Conservation (phyloP, 345 rosid species). For the Cochlearia excelsa region DNA sequence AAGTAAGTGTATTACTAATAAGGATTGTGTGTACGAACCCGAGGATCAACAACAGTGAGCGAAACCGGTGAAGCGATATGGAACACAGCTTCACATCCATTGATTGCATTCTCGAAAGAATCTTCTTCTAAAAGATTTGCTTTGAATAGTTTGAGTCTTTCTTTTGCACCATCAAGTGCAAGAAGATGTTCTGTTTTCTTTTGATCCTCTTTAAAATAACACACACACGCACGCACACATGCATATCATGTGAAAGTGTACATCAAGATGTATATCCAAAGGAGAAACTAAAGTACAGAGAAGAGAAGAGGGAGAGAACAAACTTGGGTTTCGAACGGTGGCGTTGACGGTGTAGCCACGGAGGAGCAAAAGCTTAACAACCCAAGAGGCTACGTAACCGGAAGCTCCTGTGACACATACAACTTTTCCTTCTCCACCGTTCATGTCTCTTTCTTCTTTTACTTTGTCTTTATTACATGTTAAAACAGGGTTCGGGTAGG, state of each 20-base stretch:
- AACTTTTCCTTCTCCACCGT: conserved; percentile 29
- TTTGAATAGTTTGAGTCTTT: conserved; percentile 35
- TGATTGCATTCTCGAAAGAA: conserved; percentile 39
- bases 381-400: conserved; percentile 35
- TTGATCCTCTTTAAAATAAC: conserved; percentile 31
- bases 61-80: conserved; percentile 52
- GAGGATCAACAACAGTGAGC: conserved; percentile 32
- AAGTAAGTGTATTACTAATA: background rate
- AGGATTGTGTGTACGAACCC: conserved; percentile 27
- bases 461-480: too few species aligned
- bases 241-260: background rate
- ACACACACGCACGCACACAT: too few species aligned
- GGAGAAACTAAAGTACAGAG: background rate
- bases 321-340: conserved; percentile 49
- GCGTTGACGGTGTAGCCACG: conserved; percentile 49
- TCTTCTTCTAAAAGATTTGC: conserved; percentile 39
- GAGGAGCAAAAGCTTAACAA: conserved; percentile 48
- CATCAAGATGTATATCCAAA: background rate
- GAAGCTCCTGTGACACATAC: conserved; percentile 48
- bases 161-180: conserved; percentile 33
- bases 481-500: too few species aligned
- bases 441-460: conserved; percentile 12
- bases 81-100: conserved; percentile 59
- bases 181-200: conserved; percentile 33
- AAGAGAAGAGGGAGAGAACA: conserved; percentile 3